Evolutionary conservation across 768 basidiomycete species (phyloP).

Genomic region (Leccinum subgranulosum): DNA sequence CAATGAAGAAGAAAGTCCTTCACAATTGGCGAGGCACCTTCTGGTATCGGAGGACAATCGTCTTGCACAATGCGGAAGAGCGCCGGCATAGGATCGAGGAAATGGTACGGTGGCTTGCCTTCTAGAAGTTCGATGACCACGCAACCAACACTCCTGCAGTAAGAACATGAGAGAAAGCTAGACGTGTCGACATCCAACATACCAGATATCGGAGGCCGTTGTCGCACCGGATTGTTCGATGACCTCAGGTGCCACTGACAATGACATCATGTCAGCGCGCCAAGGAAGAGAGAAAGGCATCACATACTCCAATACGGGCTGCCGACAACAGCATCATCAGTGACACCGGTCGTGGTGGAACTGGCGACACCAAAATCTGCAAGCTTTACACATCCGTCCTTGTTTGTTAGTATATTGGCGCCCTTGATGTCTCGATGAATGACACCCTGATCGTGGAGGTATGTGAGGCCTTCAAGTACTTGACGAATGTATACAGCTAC

Average conservation of each 20-base stretch:
- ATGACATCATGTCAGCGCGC: slow-evolving; percentile 4
- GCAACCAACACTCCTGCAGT: slow-evolving; percentile 78
- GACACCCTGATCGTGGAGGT: slow-evolving; percentile 98
- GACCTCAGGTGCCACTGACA: slow-evolving; percentile 93
- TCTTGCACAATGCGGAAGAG: slow-evolving; percentile 98
- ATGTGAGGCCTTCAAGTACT: slow-evolving; percentile 91
- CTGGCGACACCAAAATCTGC: slow-evolving; percentile 98
- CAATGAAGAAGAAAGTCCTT: slow-evolving; percentile 97
- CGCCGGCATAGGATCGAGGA: slow-evolving; percentile 96
- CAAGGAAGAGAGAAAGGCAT: slow-evolving; percentile 1
- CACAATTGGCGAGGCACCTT: slow-evolving; percentile 91
- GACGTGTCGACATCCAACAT: slow-evolving; percentile 15
- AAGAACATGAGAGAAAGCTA: background rate
- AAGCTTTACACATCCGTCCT: slow-evolving; percentile 97
- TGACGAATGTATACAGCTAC: slow-evolving; percentile 97
- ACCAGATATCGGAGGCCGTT: slow-evolving; percentile 97
- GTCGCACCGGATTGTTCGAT: slow-evolving; percentile 98
- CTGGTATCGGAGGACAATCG: slow-evolving; percentile 94
- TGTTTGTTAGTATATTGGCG: slow-evolving; percentile 97
- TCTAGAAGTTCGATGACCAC: slow-evolving; percentile 92
- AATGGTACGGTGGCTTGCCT: slow-evolving; percentile 93
- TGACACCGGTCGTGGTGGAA: slow-evolving; percentile 67
- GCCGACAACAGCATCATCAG: slow-evolving; percentile 91
- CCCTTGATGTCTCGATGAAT: slow-evolving; percentile 99
- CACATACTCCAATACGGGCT: slow-evolving; percentile 97